phyloP scores from a whole-genome alignment of 331 rosid genomes.

The Acacia concinna region DNA sequence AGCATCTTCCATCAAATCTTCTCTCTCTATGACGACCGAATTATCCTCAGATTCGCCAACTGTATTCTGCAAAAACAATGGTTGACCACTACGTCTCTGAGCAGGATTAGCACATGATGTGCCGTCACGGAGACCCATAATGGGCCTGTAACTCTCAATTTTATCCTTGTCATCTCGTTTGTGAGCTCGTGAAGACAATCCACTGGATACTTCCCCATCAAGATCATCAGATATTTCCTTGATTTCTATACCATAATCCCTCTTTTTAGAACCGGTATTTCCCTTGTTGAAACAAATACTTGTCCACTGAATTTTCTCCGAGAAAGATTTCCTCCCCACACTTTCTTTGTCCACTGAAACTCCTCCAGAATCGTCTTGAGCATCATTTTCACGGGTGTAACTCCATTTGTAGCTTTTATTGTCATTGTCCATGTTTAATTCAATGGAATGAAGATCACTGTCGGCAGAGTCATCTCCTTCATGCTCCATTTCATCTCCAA shows the following conservation, averaged over 20 bases:
- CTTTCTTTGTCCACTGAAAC: conserved; percentile 61
- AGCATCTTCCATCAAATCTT: conserved; percentile 37
- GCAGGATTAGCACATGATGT: conserved; percentile 46
- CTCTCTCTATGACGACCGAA: conserved; percentile 27
- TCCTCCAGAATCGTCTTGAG: conserved; percentile 46
- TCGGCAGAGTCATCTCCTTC: conserved; percentile 62
- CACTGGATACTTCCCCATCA: conserved; percentile 39
- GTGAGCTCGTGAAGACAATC: conserved; percentile 40
- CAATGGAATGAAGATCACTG: conserved; percentile 87
- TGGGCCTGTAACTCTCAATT: conserved; percentile 40
- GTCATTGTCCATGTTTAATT: conserved; percentile 72
- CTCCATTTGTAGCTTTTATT: conserved; percentile 68
- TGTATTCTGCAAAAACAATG: conserved; percentile 34
- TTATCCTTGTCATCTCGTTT: conserved; percentile 45
- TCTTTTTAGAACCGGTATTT: conserved; percentile 44
- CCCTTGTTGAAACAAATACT: conserved; percentile 83
- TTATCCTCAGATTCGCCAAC: conserved; percentile 36
- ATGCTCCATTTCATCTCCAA: conserved; percentile 39
- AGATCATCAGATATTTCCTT: conserved; percentile 45
- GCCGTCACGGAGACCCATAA: conserved; percentile 36
- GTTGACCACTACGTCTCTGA: conserved; percentile 31
- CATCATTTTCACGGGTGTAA: conserved; percentile 45
- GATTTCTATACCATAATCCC: conserved; percentile 47
- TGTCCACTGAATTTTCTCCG: conserved; percentile 90
- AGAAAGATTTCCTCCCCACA: conserved; percentile 64